These are phyloP conservation scores for Letharia columbiana DNA, from an alignment of 495 filamentous ascomycete species.

Conservation along the genomic window DNA sequence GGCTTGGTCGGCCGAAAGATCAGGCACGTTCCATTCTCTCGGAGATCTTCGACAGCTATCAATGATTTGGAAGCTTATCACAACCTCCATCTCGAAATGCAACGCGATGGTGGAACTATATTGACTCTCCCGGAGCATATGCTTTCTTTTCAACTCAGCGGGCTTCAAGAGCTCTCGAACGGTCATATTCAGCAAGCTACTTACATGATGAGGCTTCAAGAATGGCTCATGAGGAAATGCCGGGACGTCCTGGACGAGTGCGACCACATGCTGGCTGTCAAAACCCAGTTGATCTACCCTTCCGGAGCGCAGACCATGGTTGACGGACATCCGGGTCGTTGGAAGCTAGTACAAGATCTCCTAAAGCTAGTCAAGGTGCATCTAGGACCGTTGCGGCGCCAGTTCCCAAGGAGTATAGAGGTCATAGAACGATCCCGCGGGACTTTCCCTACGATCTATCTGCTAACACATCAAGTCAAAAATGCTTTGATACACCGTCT, in stretches of 20 bases:
- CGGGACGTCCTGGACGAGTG: conserved; percentile 58
- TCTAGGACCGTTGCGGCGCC: conserved; percentile 20
- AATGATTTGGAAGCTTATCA: conserved; percentile 28
- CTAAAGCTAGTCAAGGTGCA: conserved; percentile 37
- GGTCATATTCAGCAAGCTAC: conserved; percentile 25
- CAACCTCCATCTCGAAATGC: conserved; percentile 41
- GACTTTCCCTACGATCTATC: conserved; percentile 38
- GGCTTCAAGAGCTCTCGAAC: conserved; percentile 41
- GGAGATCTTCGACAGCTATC: conserved; percentile 34
- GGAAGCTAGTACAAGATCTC: conserved; percentile 50
- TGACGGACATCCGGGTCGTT: conserved; percentile 51
- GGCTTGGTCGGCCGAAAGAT: conserved; percentile 50
- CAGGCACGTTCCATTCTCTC: conserved; percentile 55
- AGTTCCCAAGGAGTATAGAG: conserved; percentile 35
- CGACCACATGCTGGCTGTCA: conserved; percentile 54
- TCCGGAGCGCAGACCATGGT: conserved; percentile 48
- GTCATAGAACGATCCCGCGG: conserved; percentile 26
- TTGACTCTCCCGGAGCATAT: conserved; percentile 61
- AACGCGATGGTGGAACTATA: conserved; percentile 42
- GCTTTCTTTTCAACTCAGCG: conserved; percentile 60
- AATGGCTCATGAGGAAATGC: conserved; percentile 34
- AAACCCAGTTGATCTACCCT: conserved; percentile 59
- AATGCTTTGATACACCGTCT: conserved; percentile 26
- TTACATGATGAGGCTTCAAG: conserved; percentile 35
- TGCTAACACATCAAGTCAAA: conserved; percentile 34